phyloP scores from a whole-genome alignment of 164 flowering plant genomes.

The Houttuynia cordata region DNA sequence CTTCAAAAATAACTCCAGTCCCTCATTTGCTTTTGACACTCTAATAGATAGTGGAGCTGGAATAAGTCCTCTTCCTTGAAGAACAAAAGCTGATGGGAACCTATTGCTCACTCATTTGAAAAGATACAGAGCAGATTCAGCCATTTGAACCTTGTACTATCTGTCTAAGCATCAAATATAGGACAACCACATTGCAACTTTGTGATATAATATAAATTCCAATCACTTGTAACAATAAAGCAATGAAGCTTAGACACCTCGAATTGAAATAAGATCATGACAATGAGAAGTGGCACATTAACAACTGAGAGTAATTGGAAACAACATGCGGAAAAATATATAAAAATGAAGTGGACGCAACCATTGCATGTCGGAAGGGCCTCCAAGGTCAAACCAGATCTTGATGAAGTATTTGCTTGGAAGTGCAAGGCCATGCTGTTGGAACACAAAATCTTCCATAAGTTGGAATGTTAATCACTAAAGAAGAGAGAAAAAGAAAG shows the following conservation, averaged over 20 bases:
- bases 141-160: not conserved
- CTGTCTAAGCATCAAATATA: too few species aligned
- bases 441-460: not conserved
- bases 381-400: conserved; percentile 3
- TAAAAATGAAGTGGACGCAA: not conserved
- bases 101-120: conserved; percentile 1
- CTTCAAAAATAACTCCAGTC: conserved; percentile 6
- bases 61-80: conserved; percentile 10
- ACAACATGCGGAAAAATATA: too few species aligned
- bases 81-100: conserved; percentile 12
- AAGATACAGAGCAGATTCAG: not conserved
- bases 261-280: too few species aligned
- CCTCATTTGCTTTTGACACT: conserved; percentile 5
- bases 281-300: too few species aligned
- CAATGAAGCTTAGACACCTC: too few species aligned
- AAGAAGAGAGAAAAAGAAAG: too few species aligned
- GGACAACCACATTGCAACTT: too few species aligned
- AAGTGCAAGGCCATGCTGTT: conserved; percentile 8
- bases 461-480: too few species aligned
- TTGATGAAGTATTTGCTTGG: conserved; percentile 6
- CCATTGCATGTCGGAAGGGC: conserved; percentile 2
- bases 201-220: too few species aligned
- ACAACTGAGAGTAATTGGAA: too few species aligned
- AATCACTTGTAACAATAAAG: too few species aligned
- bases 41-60: conserved; percentile 9